Conservation (phyloP, 371 early-diverging fungal species). For the Mortierella polycephala region DNA sequence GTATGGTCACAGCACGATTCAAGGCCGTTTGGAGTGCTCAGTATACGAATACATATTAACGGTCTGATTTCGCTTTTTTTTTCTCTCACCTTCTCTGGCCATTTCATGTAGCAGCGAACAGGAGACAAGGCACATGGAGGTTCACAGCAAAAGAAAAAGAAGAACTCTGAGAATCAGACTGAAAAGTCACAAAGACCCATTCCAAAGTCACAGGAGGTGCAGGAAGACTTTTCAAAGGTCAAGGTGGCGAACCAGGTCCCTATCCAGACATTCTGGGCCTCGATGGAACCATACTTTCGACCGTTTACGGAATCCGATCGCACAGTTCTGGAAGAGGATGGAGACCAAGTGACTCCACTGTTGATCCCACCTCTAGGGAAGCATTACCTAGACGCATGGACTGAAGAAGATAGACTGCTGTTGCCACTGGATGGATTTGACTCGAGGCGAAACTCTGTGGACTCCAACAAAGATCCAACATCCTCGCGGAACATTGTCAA, state of each 20-base stretch:
- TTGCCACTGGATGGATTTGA: constrained; percentile 61
- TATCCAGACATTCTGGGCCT: constrained; percentile 81
- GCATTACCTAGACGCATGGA: constrained; percentile 83
- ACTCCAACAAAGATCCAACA: constrained; percentile 30
- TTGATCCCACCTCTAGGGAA: constrained; percentile 81
- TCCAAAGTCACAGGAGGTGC: constrained; percentile 52
- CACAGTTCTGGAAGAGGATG: constrained; percentile 68
- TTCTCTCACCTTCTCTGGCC: background rate
- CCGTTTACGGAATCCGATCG: constrained; percentile 84
- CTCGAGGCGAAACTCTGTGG: constrained; percentile 38
- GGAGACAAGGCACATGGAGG: constrained; percentile 40
- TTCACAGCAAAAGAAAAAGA: constrained; percentile 52
- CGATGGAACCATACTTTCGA: constrained; percentile 87
- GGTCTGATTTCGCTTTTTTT: background rate
- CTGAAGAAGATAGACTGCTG: constrained; percentile 78
- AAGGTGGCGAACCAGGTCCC: constrained; percentile 85
- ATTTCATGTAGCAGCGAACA: constrained; percentile 19
- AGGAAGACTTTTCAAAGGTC: constrained; percentile 74
- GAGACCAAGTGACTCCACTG: constrained; percentile 76
- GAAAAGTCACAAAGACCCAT: constrained; percentile 46
- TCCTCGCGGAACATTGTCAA: constrained; percentile 52
- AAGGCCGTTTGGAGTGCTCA: no score
- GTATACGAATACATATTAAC: background rate
- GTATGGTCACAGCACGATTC: constrained; percentile 6
- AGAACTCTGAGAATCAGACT: constrained; percentile 31